Evolutionary conservation across 768 basidiomycete species (phyloP).

Genomic region (Inosperma sp.): DNA sequence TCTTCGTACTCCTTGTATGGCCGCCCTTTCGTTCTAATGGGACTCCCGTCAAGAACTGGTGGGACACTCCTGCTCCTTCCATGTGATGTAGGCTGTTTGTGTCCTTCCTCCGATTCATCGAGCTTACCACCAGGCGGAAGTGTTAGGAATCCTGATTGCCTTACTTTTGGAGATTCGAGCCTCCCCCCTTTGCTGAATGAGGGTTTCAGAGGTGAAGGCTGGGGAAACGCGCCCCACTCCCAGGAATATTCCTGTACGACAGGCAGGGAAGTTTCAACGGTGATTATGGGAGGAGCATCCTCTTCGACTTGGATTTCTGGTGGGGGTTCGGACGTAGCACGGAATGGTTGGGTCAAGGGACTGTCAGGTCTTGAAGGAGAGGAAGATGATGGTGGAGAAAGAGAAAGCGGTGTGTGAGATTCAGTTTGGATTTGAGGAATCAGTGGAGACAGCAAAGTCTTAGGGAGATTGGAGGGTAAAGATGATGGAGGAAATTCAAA

Average conservation of each 20-base stretch:
- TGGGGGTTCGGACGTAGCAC: constrained; percentile 60
- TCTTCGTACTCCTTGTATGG: constrained; percentile 33
- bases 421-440: constrained; percentile 20
- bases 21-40: constrained; percentile 23
- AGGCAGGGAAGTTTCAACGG: constrained; percentile 7
- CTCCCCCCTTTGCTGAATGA: constrained; percentile 47
- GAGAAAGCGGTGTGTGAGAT: constrained; percentile 13
- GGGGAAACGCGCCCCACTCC: constrained; percentile 93
- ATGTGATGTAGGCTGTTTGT: constrained; percentile 15
- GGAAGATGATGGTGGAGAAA: constrained; percentile 16
- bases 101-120: not conserved
- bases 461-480: not conserved
- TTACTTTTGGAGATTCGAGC: constrained; percentile 26
- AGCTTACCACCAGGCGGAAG: constrained; percentile 10
- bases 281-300: constrained; percentile 10
- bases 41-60: constrained; percentile 45
- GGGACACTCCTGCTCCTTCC: constrained; percentile 56
- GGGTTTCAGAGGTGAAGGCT: constrained; percentile 61
- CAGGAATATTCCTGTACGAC: constrained; percentile 72
- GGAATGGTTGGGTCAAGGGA: constrained; percentile 35
- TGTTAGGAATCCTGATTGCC: constrained; percentile 19
- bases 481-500: constrained; percentile 18
- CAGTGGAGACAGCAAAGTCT: constrained; percentile 6
- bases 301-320: constrained; percentile 38
- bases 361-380: constrained; percentile 19